Percentiles rank a stretch among this genome's conserved stretches.
Evolutionary conservation across 2,329 filamentous ascomycete genomes (phyloP).

Genomic region (Pseudogymnoascus sp.): DNA sequence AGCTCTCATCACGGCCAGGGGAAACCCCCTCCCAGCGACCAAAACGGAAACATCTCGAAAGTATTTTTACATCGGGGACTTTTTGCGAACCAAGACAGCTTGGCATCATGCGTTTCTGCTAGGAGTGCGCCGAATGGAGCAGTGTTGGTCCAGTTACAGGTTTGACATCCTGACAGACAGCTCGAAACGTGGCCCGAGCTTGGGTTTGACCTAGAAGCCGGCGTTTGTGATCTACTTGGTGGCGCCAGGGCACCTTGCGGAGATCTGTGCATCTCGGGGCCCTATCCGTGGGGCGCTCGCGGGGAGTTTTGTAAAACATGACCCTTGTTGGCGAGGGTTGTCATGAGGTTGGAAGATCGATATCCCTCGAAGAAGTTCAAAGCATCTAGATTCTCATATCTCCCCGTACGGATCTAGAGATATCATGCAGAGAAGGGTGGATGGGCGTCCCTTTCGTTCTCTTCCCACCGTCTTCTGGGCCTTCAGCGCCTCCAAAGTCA

Average conservation of each 20-base stretch:
- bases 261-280: neutral
- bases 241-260: neutral
- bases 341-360: no score
- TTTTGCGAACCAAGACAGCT: neutral
- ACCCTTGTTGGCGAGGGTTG: neutral
- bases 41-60: neutral
- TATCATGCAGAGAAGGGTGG: neutral
- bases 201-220: neutral
- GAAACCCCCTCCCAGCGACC: neutral
- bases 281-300: neutral
- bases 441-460: neutral
- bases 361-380: neutral
- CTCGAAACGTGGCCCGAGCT: neutral
- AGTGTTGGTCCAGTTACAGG: neutral
- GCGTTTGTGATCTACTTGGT: constrained; percentile 5
- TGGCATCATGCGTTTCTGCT: neutral
- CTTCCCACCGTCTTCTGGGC: neutral
- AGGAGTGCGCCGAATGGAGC: neutral
- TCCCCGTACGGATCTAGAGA: neutral
- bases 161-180: neutral
- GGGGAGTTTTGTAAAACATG: neutral
- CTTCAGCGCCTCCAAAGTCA: neutral
- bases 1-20: neutral
- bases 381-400: neutral
- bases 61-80: neutral